Percentiles rank a stretch among this genome's conserved stretches.
Evolutionary conservation across 2,329 filamentous ascomycete species (phyloP).

Genomic region (Fusarium liriodendri): DNA sequence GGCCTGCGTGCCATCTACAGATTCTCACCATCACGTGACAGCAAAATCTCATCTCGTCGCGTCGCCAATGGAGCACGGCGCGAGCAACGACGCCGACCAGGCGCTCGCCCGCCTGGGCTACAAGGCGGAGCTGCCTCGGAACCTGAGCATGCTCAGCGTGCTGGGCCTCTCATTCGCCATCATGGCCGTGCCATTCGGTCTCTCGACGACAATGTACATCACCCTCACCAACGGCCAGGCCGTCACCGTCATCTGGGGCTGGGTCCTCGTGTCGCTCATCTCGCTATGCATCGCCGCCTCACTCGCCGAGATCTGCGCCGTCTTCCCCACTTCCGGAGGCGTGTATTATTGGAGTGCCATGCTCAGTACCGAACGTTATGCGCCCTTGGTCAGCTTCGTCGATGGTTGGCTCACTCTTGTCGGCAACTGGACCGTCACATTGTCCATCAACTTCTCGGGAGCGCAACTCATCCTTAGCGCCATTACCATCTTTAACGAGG

Average conservation of each 20-base stretch:
- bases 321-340: constrained; percentile 70
- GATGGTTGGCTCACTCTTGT: constrained; percentile 81
- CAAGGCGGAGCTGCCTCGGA: constrained; percentile 61
- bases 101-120: constrained; percentile 61
- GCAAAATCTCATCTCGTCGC: not conserved
- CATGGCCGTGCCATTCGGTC: constrained; percentile 62
- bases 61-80: constrained; percentile 24
- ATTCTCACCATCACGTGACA: not conserved
- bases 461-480: constrained; percentile 76
- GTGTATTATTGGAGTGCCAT: constrained; percentile 81
- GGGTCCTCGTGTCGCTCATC: constrained; percentile 72
- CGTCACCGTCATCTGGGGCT: constrained; percentile 80
- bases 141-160: constrained; percentile 62
- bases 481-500: constrained; percentile 72
- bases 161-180: constrained; percentile 63
- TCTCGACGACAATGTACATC: constrained; percentile 60
- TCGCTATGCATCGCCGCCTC: constrained; percentile 78
- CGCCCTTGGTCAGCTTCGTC: constrained; percentile 74
- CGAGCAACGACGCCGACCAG: constrained; percentile 50
- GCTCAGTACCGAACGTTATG: constrained; percentile 70
- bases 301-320: constrained; percentile 78
- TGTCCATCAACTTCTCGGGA: constrained; percentile 78
- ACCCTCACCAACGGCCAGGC: constrained; percentile 78
- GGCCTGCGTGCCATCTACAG: not conserved
- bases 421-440: constrained; percentile 77